Evolutionary conservation across 1,139 yeast species (phyloP), one percentile per base, ranked within the genome.

Genomic region (Eremothecium gossypii): DNA sequence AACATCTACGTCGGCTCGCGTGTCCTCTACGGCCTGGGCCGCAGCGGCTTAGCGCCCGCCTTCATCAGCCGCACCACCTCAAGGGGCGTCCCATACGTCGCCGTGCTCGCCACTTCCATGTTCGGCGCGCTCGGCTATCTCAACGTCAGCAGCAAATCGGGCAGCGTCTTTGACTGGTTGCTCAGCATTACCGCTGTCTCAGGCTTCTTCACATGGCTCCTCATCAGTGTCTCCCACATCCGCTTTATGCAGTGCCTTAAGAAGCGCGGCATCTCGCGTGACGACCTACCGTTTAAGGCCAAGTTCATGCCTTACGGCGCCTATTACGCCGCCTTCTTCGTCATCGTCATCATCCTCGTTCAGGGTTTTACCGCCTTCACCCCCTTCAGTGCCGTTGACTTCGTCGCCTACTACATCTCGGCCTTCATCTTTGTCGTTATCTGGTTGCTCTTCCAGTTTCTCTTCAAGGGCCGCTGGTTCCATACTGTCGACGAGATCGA

Each of bases 101-200:
- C 83, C 11, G 87, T 82, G 27, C 42, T 73, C 1, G 60, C 69
- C 52, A 78, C 87, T 5, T 66, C 86, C 4, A 55, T 70, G 0
- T 74, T 81, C 53, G 91, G 91, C 39, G 65, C 76, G 29, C 67
- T 76, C 49, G 87, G 87, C 1, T 81, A 77, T 61, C 70, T 89
- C 70, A 82, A 80, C 41, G 69, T 77, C 45, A 63, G 71, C 13
- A 60, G 62, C 10, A 63, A 68, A 42, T 93, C 95, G 41, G 67
- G 69, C 28, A 68, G 73, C 11, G 96, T 87, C 8, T 89, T 87
- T 67, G 66, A 73, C 52, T 89, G 95, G 89, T 74, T 89, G 49
- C 73, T 86, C 52, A 85, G 84, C 64, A 79, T 89, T 51, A 74
- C 86, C 30, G 83, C 86, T 20, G 81, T 82, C 38, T 79, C 87